phyloP scores from a whole-genome alignment of 768 basidiomycete genomes.

The Coprinopsis marcescibilis region DNA sequence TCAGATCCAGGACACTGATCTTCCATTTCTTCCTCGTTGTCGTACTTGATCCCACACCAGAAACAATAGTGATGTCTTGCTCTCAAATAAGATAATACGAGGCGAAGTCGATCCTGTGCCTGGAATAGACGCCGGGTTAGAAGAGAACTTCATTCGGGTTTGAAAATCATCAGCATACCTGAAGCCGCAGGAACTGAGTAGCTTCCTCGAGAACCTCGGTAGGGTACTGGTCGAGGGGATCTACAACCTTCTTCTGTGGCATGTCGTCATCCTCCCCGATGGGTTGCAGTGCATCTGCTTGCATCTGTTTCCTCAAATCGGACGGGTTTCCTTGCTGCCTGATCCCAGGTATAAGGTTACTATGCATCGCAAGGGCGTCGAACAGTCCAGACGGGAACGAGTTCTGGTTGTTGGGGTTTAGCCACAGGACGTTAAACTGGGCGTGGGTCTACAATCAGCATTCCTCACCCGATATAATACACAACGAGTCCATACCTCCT shows the following conservation, averaged over 20 bases:
- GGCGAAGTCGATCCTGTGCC: constrained; percentile 64
- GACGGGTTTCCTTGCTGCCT: constrained; percentile 15
- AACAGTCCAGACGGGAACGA: constrained; percentile 63
- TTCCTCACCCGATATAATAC: background rate
- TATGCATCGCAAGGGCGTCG: constrained; percentile 45
- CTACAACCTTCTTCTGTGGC: constrained; percentile 13
- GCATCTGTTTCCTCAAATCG: constrained; percentile 71
- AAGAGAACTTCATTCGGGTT: no score
- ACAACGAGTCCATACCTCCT: constrained; percentile 41
- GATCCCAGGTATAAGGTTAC: constrained; percentile 12
- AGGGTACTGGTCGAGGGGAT: constrained; percentile 35
- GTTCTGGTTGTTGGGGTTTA: constrained; percentile 60
- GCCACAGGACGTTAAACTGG: constrained; percentile 80
- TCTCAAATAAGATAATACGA: constrained; percentile 71
- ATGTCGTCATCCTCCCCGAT: constrained; percentile 33
- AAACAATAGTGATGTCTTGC: constrained; percentile 73
- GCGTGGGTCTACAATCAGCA: constrained; percentile 4
- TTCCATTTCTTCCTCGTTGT: constrained; percentile 51
- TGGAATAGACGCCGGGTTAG: constrained; percentile 21
- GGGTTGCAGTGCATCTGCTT: constrained; percentile 61
- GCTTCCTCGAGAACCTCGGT: constrained; percentile 62
- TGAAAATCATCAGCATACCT: no score
- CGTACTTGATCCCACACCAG: constrained; percentile 82
- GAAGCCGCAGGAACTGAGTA: constrained; percentile 58
- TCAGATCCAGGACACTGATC: constrained; percentile 66